Percentiles rank a stretch among this genome's conserved stretches.
Evolutionary conservation across 2,329 filamentous ascomycete species (phyloP).

Genomic region (Fusarium lyarnte): DNA sequence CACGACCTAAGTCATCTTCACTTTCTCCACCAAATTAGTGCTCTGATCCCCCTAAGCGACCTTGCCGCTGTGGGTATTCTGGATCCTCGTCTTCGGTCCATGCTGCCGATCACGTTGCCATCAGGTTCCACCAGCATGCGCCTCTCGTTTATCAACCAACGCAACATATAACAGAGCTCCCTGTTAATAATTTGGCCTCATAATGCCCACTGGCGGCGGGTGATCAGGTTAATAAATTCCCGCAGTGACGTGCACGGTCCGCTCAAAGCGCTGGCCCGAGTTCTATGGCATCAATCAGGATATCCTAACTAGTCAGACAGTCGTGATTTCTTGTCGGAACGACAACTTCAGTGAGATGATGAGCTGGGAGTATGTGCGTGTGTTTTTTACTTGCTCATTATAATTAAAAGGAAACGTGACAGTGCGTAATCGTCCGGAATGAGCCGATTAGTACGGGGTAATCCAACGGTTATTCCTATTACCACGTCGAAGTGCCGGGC

Average conservation of each 20-base stretch:
- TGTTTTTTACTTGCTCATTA: background rate
- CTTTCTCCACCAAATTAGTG: background rate
- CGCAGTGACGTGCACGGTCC: background rate
- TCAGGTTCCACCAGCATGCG: background rate
- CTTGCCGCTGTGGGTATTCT: background rate
- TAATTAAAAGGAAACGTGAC: background rate
- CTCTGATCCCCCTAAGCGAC: background rate
- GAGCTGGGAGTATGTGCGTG: background rate
- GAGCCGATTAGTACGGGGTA: background rate
- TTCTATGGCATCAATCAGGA: background rate
- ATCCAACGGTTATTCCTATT: rapidly evolving
- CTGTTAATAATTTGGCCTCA: background rate
- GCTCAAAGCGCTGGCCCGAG: background rate
- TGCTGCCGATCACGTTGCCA: background rate
- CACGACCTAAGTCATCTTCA: too few relatives aligned
- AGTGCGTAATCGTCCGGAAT: background rate
- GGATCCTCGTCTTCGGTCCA: background rate
- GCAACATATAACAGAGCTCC: background rate
- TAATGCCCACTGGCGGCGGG: too few relatives aligned
- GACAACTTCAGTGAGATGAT: background rate
- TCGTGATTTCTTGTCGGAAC: background rate
- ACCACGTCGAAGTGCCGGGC: background rate
- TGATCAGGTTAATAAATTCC: background rate
- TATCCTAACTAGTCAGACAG: background rate
- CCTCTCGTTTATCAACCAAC: background rate